phyloP scores from a whole-genome alignment of 106 monocot genomes.

The Hemerocallis citrina region DNA sequence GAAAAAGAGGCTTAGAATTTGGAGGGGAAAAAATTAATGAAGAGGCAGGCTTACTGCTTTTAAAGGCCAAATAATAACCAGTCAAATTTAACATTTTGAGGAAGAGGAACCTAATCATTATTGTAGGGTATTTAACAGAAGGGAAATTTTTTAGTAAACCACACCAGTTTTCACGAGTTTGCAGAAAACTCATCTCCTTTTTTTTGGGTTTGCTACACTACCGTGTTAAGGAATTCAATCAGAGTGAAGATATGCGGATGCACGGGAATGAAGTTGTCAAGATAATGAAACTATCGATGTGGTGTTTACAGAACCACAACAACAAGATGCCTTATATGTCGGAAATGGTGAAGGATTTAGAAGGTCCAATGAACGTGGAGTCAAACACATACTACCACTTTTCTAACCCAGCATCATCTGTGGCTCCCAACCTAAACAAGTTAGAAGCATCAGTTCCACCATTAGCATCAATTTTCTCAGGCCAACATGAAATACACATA shows the following conservation, averaged over 20 bases:
- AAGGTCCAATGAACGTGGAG: not conserved
- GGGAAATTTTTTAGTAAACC: no score
- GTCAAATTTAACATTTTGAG: no score
- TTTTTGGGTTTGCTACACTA: no score
- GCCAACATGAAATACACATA: conserved; percentile 9
- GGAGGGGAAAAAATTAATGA: no score
- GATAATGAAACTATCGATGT: conserved; percentile 10
- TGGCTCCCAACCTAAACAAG: not conserved
- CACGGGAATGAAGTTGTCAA: conserved; percentile 11
- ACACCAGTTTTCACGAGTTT: no score
- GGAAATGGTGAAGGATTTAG: not conserved
- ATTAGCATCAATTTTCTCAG: not conserved
- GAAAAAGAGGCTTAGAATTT: no score
- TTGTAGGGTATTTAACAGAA: no score
- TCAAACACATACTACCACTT: not conserved
- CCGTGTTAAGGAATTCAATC: no score
- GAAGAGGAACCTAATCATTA: no score
- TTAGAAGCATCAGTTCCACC: not conserved
- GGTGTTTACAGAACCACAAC: conserved; percentile 23
- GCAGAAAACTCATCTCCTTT: no score
- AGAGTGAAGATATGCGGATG: conserved; percentile 5
- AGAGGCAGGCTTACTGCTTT: no score
- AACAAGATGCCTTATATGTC: conserved; percentile 26
- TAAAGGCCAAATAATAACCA: no score
- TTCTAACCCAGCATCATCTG: not conserved